phyloP scores from a whole-genome alignment of 352 stramenopile species.

The Salisapilia sapeloensis region DNA sequence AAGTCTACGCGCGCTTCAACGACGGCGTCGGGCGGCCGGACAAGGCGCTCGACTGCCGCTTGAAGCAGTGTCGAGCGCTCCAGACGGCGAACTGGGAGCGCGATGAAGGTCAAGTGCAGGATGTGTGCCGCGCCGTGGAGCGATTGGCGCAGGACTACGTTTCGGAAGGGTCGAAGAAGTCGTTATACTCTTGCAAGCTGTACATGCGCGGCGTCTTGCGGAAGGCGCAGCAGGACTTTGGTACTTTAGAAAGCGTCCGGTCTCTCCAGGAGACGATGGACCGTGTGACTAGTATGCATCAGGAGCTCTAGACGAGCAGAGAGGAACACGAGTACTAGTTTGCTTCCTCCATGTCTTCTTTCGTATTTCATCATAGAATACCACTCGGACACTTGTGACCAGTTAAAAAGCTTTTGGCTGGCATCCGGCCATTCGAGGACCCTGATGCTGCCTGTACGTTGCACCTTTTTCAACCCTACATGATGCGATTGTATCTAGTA shows the following conservation, averaged over 20 bases:
- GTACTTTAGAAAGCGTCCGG: conserved; percentile 20
- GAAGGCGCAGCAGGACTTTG: conserved; percentile 63
- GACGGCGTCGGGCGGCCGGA: conserved; percentile 34
- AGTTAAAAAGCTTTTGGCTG: no score
- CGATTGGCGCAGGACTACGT: conserved; percentile 50
- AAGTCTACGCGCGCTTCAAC: conserved; percentile 72
- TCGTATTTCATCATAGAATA: no score
- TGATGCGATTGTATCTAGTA: no score
- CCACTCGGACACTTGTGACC: no score
- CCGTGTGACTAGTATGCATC: conserved; percentile 30
- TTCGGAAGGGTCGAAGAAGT: conserved; percentile 52
- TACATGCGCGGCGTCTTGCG: conserved; percentile 63
- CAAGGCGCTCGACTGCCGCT: conserved; percentile 59
- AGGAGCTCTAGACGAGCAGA: conserved; percentile 31
- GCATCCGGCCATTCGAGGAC: no score
- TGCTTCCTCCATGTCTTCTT: no score
- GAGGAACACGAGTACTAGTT: no score
- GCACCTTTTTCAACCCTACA: no score
- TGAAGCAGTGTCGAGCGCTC: conserved; percentile 61
- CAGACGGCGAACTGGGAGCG: conserved; percentile 57
- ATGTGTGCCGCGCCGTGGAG: conserved; percentile 33
- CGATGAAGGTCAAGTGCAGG: conserved; percentile 27
- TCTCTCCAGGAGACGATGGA: conserved; percentile 25
- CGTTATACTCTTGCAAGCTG: conserved; percentile 52
- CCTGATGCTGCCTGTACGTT: no score